These are phyloP conservation scores for Musa troglodytarum DNA, from an alignment of 176 grass and related monocot genomes.

Conservation along the genomic window DNA sequence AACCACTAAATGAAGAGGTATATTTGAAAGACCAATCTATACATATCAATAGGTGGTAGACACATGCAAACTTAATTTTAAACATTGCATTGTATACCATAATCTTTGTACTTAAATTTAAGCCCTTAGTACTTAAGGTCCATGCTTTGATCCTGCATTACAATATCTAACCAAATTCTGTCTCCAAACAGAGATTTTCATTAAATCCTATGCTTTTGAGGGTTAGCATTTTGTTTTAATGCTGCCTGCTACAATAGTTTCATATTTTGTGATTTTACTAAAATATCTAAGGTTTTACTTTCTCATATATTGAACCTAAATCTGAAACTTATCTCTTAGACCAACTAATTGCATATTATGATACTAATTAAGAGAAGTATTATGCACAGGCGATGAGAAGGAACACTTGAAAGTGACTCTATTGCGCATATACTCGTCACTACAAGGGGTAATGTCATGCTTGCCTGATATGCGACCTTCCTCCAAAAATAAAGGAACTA, in stretches of 20 bases:
- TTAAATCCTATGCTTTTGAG: background rate
- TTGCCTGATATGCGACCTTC: constrained; percentile 83
- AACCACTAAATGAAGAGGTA: no score
- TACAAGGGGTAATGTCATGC: constrained; percentile 96
- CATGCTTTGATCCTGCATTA: background rate
- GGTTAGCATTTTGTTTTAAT: background rate
- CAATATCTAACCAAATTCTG: background rate
- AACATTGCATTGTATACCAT: no score
- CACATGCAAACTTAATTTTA: no score
- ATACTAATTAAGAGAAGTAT: background rate
- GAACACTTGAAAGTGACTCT: constrained; percentile 92
- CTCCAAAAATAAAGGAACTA: constrained; percentile 47
- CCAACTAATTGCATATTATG: constrained; percentile 1
- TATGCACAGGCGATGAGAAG: constrained; percentile 69
- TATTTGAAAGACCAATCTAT: no score
- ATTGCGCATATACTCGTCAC: constrained; percentile 77
- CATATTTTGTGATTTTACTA: background rate
- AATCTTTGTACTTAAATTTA: no score
- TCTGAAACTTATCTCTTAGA: background rate
- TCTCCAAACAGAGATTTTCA: background rate
- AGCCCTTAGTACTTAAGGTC: background rate
- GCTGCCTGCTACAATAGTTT: background rate
- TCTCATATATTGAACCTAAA: background rate
- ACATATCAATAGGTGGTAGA: no score
- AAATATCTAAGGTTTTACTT: background rate